Percentiles rank a stretch among this genome's conserved stretches.
These are phyloP conservation scores for Tolypocladium sp. DNA, from an alignment of 2,329 filamentous ascomycete species.

Conservation along the genomic window DNA sequence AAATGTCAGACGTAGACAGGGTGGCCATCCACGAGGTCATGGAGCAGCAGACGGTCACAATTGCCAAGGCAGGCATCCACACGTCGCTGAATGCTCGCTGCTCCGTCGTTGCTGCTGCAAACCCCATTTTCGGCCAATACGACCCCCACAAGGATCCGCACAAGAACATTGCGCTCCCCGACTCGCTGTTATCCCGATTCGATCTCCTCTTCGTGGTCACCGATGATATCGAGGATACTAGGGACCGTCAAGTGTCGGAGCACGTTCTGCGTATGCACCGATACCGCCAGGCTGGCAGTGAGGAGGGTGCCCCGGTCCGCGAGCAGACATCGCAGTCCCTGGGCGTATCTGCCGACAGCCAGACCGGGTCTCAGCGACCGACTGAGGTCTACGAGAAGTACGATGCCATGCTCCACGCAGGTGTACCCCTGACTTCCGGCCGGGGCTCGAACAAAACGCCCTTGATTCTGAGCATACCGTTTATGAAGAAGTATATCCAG, in stretches of 20 bases:
- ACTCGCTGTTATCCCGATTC: slow-evolving; percentile 95
- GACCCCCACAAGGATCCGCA: slow-evolving; percentile 98
- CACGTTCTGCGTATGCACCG: slow-evolving; percentile 96
- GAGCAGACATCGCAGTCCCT: slow-evolving; percentile 79
- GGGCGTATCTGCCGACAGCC: slow-evolving; percentile 76
- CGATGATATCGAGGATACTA: slow-evolving; percentile 91
- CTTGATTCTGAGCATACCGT: slow-evolving; percentile 89
- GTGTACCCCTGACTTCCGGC: slow-evolving; percentile 68
- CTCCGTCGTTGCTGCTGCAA: slow-evolving; percentile 92
- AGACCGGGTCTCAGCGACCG: slow-evolving; percentile 60
- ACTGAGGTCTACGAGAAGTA: slow-evolving; percentile 95
- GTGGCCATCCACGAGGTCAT: slow-evolving; percentile 99
- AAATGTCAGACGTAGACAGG: slow-evolving; percentile 97
- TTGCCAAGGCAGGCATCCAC: slow-evolving; percentile 96
- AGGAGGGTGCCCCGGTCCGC: slow-evolving; percentile 89
- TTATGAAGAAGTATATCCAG: slow-evolving; percentile 99
- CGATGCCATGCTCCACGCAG: slow-evolving; percentile 90
- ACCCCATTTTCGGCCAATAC: slow-evolving; percentile 97
- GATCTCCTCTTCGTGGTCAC: slow-evolving; percentile 96
- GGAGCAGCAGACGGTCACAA: slow-evolving; percentile 99
- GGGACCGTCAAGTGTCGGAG: slow-evolving; percentile 86
- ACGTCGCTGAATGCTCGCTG: slow-evolving; percentile 94
- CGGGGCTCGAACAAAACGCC: slow-evolving; percentile 67
- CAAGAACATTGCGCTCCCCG: slow-evolving; percentile 94
- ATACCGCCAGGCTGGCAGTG: slow-evolving; percentile 83